A percentile compares a stretch with the other conserved stretches of the same genome.
Conservation (phyloP, 2,329 filamentous ascomycete species). For the Alternaria panax region DNA sequence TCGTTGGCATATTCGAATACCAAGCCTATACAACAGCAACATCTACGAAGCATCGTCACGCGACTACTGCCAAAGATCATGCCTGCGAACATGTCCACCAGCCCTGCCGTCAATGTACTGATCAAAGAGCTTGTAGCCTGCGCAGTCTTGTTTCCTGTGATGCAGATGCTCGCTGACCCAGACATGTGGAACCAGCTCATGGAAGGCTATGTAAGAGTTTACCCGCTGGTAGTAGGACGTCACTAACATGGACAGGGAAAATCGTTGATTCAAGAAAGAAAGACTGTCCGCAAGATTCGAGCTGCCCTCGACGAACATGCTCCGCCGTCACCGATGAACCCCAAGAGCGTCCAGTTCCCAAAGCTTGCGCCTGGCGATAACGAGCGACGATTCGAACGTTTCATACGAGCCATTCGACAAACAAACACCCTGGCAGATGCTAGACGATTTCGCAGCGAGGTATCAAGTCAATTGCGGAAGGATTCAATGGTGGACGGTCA, state of each 20-base stretch:
- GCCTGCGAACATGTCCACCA: slow-evolving; percentile 75
- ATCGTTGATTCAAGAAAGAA: slow-evolving; percentile 90
- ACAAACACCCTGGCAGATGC: slow-evolving; percentile 93
- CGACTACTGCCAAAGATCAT: slow-evolving; percentile 77
- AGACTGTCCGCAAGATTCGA: slow-evolving; percentile 89
- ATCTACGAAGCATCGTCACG: slow-evolving; percentile 78
- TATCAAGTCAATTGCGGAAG: slow-evolving; percentile 88
- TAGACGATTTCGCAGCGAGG: slow-evolving; percentile 87
- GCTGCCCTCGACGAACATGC: slow-evolving; percentile 94
- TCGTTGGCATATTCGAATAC: slow-evolving; percentile 83
- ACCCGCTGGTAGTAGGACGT: slow-evolving; percentile 14
- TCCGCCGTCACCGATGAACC: slow-evolving; percentile 74
- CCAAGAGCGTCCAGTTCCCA: slow-evolving; percentile 74
- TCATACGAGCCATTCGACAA: slow-evolving; percentile 86
- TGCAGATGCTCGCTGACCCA: slow-evolving; percentile 83
- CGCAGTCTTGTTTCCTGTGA: slow-evolving; percentile 82
- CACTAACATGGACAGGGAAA: slow-evolving; percentile 63
- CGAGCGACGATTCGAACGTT: slow-evolving; percentile 92
- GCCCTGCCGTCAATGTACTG: slow-evolving; percentile 79
- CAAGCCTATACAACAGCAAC: slow-evolving; percentile 85
- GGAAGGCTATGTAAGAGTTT: slow-evolving; percentile 71
- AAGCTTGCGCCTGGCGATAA: slow-evolving; percentile 82
- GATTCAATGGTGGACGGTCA: slow-evolving; percentile 80
- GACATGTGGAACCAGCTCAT: slow-evolving; percentile 98
- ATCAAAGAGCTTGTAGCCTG: slow-evolving; percentile 92